Evolutionary conservation across 192 early-diverging fungal genomes (phyloP).

Genomic region (Blastocladiella britannica): DNA sequence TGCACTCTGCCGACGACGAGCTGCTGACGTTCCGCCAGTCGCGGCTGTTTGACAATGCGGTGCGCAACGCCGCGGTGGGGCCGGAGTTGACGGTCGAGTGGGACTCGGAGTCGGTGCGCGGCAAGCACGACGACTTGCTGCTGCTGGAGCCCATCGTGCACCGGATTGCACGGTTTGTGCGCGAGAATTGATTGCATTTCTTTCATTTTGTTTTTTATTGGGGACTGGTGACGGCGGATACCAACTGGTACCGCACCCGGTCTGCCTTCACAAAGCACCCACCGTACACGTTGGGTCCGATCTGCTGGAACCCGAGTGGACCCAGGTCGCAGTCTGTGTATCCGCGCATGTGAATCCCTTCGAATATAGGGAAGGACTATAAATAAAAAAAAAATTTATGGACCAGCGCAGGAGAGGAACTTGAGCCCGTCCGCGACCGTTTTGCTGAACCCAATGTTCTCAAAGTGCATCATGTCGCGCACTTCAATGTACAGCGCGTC

Average conservation of each 20-base stretch:
- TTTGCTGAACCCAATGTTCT: constrained; percentile 54
- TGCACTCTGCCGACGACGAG: neutral
- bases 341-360: too few relatives aligned
- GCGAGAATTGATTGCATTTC: too few relatives aligned
- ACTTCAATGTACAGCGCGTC: constrained; percentile 33
- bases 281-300: neutral
- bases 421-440: constrained; percentile 25
- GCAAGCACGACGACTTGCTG: neutral
- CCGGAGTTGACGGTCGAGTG: neutral
- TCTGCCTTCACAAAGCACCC: neutral
- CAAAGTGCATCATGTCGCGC: constrained; percentile 47
- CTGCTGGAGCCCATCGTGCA: too few relatives aligned
- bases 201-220: too few relatives aligned
- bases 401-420: constrained; percentile 41
- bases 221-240: too few relatives aligned
- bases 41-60: neutral
- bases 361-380: too few relatives aligned
- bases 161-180: too few relatives aligned
- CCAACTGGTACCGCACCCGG: constrained; percentile 3
- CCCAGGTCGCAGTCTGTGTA: constrained; percentile 46
- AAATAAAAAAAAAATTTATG: too few relatives aligned
- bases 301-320: constrained; percentile 49
- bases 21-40: neutral
- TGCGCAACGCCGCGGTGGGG: neutral
- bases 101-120: neutral